These are phyloP conservation scores for Amyloporia xantha DNA, from an alignment of 768 basidiomycete species.

Conservation along the genomic window DNA sequence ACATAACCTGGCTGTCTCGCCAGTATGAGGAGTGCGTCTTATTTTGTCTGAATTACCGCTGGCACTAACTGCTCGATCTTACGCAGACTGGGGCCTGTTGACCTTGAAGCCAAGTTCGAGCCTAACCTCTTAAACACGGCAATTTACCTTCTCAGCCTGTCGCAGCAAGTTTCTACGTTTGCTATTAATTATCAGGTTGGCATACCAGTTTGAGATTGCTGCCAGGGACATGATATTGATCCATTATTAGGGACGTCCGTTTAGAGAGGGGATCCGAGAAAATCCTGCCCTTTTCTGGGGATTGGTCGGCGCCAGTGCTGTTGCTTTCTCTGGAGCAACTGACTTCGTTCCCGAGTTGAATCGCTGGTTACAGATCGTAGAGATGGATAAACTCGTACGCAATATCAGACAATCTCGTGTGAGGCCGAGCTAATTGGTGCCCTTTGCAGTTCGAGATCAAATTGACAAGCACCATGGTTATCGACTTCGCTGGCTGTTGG, in stretches of 20 bases:
- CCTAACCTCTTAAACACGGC: constrained; percentile 93
- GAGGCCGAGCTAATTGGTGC: too few species aligned
- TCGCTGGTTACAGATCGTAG: constrained; percentile 94
- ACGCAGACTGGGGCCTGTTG: constrained; percentile 67
- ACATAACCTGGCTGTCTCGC: constrained; percentile 87
- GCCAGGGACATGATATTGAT: constrained; percentile 6
- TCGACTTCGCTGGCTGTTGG: constrained; percentile 89
- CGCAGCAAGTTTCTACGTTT: constrained; percentile 98
- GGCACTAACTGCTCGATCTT: background rate
- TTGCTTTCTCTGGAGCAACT: constrained; percentile 90
- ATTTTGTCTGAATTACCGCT: background rate
- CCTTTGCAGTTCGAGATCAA: constrained; percentile 71
- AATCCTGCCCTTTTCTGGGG: constrained; percentile 93
- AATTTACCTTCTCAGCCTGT: constrained; percentile 91
- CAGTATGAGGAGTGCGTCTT: constrained; percentile 67
- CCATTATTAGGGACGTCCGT: constrained; percentile 84
- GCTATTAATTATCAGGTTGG: constrained; percentile 94
- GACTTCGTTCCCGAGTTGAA: constrained; percentile 95
- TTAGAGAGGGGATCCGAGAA: constrained; percentile 96
- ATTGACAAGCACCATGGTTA: constrained; percentile 73
- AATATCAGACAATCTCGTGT: too few species aligned
- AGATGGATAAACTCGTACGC: constrained; percentile 74
- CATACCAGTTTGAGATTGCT: too few species aligned
- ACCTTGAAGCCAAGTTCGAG: constrained; percentile 95
- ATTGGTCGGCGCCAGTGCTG: constrained; percentile 78